Evolutionary conservation across 2,329 filamentous ascomycete species (phyloP), one percentile per base, ranked within the genome.

Genomic region (Fonsecaea multimorphosa): DNA sequence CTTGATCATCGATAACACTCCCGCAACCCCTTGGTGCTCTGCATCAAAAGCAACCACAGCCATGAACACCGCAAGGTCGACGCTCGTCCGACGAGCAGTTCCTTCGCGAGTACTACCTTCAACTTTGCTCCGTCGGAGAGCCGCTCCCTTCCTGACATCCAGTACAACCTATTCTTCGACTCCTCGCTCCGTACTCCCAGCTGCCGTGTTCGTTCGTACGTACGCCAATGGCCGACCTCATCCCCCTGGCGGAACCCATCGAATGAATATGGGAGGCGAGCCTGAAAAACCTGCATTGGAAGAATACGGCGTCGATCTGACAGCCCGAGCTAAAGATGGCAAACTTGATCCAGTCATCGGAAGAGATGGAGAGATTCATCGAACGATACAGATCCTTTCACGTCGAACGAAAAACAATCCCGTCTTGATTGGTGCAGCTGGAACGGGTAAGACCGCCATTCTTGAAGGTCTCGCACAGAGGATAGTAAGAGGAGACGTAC

Each of bases 361-460:
- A 22, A 86, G 95, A 76, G 93, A 97, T 73, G 83, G 87, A 4
- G 95, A 97, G 76, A 97, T 98, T 59, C 92, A 97, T 74, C 85
- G 95, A 57, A 97, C 93, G 0, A 97, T 98, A 66, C 95, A 98
- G 74, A 91, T 99, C 11, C 80, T 99, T 1, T 97, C 93, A 16
- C 85, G 95, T 69, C 85, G 95, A 67, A 98, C 95, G 7, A 98
- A 98, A 79, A 98, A 99, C 84, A 99, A 99, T 79, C 95, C 95
- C 1, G 94, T 98, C 56, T 86, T 99, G 71, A 98, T 99, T 71
- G 95, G 95, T 82, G 93, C 98, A 76, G 94, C 95, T 38, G 95
- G 95, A 88, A 95, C 98, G 27, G 95, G 95, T 76, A 99, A 99
- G 84, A 99, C 95, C 3, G 97, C 95, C 4, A 93, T 99, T 63